These are phyloP conservation scores for Pythium apleroticum DNA, from an alignment of 352 stramenopile genomes.

Conservation along the genomic window DNA sequence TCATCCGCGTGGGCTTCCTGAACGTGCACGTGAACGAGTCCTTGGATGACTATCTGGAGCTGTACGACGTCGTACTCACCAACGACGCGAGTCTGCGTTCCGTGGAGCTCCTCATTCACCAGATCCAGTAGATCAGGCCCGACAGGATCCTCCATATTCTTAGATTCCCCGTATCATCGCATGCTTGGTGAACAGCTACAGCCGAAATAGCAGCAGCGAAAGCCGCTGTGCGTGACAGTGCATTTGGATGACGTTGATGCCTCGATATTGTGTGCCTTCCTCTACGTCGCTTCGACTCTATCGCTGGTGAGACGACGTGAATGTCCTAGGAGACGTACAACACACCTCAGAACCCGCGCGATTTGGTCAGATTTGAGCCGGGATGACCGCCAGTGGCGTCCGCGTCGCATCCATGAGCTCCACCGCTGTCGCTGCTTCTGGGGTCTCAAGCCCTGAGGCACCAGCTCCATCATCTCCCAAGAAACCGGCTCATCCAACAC, in stretches of 20 bases:
- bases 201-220: not conserved
- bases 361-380: not conserved
- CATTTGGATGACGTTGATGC: not conserved
- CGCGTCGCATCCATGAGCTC: conserved; percentile 16
- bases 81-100: conserved; percentile 56
- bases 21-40: conserved; percentile 68
- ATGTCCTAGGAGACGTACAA: not conserved
- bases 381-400: conserved; percentile 25
- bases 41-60: conserved; percentile 59
- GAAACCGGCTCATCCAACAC: conserved; percentile 6
- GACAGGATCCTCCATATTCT: not conserved
- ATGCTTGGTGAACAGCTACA: not conserved
- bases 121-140: conserved; percentile 33
- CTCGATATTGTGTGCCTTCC: not conserved
- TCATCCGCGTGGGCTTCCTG: conserved; percentile 70
- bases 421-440: conserved; percentile 4
- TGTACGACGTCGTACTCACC: conserved; percentile 71
- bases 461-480: conserved; percentile 12
- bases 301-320: not conserved
- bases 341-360: not conserved
- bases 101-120: conserved; percentile 48
- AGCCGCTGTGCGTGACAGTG: not conserved
- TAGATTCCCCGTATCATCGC: not conserved
- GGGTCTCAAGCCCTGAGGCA: not conserved
- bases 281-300: not conserved